phyloP scores from a whole-genome alignment of 2,329 filamentous ascomycete species.

The Gaeumannomyces sp. region DNA sequence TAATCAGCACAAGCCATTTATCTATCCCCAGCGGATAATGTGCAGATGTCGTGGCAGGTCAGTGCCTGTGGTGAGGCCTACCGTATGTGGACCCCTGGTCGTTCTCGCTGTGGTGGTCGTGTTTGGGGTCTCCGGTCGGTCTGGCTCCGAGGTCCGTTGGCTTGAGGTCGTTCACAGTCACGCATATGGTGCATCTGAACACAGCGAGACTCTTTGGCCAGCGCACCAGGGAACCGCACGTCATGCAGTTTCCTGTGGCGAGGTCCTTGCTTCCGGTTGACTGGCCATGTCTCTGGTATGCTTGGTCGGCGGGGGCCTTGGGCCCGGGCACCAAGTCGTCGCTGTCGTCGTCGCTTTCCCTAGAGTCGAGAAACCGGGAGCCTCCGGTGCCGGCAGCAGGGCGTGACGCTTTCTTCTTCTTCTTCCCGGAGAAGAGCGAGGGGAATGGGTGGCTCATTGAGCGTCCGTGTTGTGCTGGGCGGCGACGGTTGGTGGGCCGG shows the following conservation, averaged over 20 bases:
- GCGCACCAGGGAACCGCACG: conserved; percentile 72
- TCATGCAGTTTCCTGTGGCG: conserved; percentile 72
- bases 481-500: conserved; percentile 22
- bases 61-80: not conserved
- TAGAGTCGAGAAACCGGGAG: conserved; percentile 14
- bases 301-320: conserved; percentile 20
- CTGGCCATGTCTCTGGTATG: conserved; percentile 26
- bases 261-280: conserved; percentile 46
- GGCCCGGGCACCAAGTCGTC: conserved; percentile 28
- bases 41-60: too few species aligned
- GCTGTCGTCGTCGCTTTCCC: conserved; percentile 32
- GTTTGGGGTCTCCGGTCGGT: not conserved
- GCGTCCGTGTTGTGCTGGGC: conserved; percentile 42
- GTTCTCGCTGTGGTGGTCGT: not conserved
- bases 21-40: not conserved
- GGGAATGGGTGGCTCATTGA: conserved; percentile 79
- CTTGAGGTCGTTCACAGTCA: conserved; percentile 76
- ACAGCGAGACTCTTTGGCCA: conserved; percentile 69
- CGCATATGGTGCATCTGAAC: conserved; percentile 78
- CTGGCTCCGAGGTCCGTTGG: conserved; percentile 21
- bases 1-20: not conserved
- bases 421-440: conserved; percentile 57
- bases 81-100: not conserved
- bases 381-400: conserved; percentile 1
- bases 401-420: conserved; percentile 39